A percentile compares a stretch with the other conserved stretches of the same genome.
phyloP scores from a whole-genome alignment of 257 asterid species.

The Oldenlandia corymbosa region DNA sequence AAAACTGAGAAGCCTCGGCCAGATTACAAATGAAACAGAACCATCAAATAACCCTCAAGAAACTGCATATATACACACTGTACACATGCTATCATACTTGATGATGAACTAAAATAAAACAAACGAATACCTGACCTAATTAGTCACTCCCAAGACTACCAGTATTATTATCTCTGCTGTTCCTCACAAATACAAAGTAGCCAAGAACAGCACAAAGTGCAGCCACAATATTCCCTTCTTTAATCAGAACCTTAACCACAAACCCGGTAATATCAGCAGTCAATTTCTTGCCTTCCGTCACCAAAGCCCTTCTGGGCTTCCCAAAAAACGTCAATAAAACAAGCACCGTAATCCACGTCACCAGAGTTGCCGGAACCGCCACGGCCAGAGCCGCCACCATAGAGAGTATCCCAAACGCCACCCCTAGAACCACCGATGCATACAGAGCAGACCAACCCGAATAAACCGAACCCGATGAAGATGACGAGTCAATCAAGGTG shows the following conservation, averaged over 20 bases:
- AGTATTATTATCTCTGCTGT: constrained; percentile 18
- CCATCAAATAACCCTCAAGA: not conserved
- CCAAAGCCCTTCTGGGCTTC: constrained; percentile 65
- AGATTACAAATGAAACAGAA: not conserved
- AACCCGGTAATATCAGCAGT: constrained; percentile 72
- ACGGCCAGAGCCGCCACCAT: constrained; percentile 85
- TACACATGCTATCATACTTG: too few species aligned
- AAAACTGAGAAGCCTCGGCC: not conserved
- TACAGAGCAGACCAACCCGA: constrained; percentile 60
- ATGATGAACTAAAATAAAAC: too few species aligned
- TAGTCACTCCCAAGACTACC: constrained; percentile 8
- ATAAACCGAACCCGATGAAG: constrained; percentile 2
- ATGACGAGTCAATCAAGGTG: constrained; percentile 9
- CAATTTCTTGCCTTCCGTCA: constrained; percentile 73
- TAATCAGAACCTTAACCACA: constrained; percentile 61
- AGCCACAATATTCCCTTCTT: constrained; percentile 85
- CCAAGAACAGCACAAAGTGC: constrained; percentile 75
- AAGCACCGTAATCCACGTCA: constrained; percentile 80
- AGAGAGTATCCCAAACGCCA: constrained; percentile 69
- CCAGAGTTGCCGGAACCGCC: constrained; percentile 81
- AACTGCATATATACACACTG: too few species aligned
- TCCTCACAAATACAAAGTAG: constrained; percentile 58
- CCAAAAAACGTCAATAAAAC: constrained; percentile 72
- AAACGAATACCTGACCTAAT: too few species aligned
- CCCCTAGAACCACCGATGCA: constrained; percentile 60